Evolutionary conservation across 768 basidiomycete species (phyloP).

Genomic region (Russula griseocarnosa): DNA sequence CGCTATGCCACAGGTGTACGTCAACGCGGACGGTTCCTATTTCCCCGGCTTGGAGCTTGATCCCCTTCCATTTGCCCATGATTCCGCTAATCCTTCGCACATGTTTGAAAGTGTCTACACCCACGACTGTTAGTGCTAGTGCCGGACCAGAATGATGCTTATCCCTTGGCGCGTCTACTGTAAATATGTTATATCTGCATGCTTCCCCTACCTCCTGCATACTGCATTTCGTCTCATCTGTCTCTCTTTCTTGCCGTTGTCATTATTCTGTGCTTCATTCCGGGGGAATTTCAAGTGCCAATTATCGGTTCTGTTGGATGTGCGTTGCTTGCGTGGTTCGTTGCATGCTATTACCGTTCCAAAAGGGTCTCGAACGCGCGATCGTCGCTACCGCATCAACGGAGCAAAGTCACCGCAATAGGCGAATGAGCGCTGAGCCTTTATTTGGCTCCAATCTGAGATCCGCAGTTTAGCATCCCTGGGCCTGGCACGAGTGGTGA

Average conservation of each 20-base stretch:
- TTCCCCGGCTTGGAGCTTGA: slow-evolving; percentile 65
- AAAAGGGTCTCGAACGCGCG: slow-evolving; percentile 8
- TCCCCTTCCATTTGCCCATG: slow-evolving; percentile 63
- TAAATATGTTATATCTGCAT: slow-evolving; percentile 34
- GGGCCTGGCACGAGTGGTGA: not conserved
- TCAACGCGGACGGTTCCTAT: slow-evolving; percentile 55
- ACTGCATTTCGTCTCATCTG: slow-evolving; percentile 31
- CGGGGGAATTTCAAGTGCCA: slow-evolving; percentile 25
- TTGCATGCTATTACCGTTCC: slow-evolving; percentile 4
- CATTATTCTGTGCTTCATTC: slow-evolving; percentile 18
- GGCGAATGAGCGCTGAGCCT: slow-evolving; percentile 15
- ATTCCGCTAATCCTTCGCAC: slow-evolving; percentile 41
- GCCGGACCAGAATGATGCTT: slow-evolving; percentile 3
- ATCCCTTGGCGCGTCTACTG: slow-evolving; percentile 25
- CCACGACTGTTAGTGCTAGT: slow-evolving; percentile 55
- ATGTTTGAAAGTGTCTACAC: slow-evolving; percentile 40
- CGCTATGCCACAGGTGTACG: slow-evolving; percentile 55
- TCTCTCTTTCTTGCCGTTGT: slow-evolving; percentile 27
- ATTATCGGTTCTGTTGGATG: slow-evolving; percentile 13
- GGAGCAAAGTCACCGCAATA: not conserved
- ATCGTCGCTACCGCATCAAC: slow-evolving; percentile 9
- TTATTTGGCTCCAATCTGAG: slow-evolving; percentile 13
- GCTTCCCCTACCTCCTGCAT: slow-evolving; percentile 27
- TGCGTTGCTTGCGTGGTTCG: slow-evolving; percentile 11
- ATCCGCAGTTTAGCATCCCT: slow-evolving; percentile 14